These are phyloP conservation scores for Carex pumila DNA, from an alignment of 176 grass and related monocot species.

Conservation along the genomic window DNA sequence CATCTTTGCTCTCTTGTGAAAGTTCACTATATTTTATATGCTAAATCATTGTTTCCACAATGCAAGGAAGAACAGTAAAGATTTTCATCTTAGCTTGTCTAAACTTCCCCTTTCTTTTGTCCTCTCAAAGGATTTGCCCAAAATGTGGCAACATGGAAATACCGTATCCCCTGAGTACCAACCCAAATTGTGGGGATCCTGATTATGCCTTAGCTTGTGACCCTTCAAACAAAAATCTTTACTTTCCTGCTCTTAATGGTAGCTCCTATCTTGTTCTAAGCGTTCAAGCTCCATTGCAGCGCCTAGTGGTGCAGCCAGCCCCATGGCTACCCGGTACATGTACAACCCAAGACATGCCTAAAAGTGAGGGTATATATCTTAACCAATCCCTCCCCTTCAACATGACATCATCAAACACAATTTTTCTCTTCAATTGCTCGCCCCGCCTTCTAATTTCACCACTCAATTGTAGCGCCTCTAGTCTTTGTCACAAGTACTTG, in stretches of 20 bases:
- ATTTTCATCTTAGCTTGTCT: constrained; percentile 4
- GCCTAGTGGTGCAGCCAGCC: constrained; percentile 9
- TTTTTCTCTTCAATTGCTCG: constrained; percentile 31
- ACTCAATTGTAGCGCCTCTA: constrained; percentile 21
- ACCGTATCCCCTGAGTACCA: constrained; percentile 14
- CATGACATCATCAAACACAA: constrained; percentile 25
- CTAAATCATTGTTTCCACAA: not conserved
- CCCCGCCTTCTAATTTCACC: constrained; percentile 28
- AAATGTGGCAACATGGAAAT: constrained; percentile 25
- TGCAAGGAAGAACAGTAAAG: not conserved
- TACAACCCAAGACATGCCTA: constrained; percentile 15
- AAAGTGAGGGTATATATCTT: constrained; percentile 25
- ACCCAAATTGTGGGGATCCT: constrained; percentile 11
- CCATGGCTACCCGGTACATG: constrained; percentile 11
- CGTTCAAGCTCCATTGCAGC: not conserved
- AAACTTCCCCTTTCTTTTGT: constrained; percentile 1
- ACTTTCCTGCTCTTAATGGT: constrained; percentile 12
- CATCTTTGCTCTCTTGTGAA: not conserved
- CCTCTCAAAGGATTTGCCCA: constrained; percentile 24
- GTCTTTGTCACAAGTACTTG: constrained; percentile 24
- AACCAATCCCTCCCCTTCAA: constrained; percentile 35
- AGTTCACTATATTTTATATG: not conserved
- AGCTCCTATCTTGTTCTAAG: constrained; percentile 17
- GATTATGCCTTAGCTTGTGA: constrained; percentile 17
- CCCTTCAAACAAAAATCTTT: not conserved